Conservation (phyloP, 179 eudicot genomes). For the Drosera spatulata region DNA sequence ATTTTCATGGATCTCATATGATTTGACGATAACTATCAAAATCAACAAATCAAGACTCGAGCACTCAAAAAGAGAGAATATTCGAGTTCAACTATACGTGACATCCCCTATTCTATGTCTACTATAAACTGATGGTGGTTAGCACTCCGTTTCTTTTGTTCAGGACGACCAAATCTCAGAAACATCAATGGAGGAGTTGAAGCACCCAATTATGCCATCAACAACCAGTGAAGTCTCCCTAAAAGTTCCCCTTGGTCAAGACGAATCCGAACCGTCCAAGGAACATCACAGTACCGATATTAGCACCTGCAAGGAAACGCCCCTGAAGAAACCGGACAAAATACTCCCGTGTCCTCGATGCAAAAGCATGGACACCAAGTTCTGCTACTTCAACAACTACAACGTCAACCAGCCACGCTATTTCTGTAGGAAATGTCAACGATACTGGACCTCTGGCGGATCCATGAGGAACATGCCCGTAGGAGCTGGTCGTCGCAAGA, state of each 20-base stretch:
- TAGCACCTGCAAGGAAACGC: constrained; percentile 22
- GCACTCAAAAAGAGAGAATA: no score
- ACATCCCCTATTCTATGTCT: no score
- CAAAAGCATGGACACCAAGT: constrained; percentile 60
- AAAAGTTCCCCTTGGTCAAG: constrained; percentile 10
- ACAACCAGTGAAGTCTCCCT: constrained; percentile 13
- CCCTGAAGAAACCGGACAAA: constrained; percentile 49
- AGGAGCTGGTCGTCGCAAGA: constrained; percentile 60
- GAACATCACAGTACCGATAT: constrained; percentile 16
- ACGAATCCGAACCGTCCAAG: constrained; percentile 10
- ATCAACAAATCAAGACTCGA: no score
- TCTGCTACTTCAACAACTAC: constrained; percentile 71
- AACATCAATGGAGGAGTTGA: constrained; percentile 9
- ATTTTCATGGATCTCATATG: no score
- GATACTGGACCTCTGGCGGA: constrained; percentile 75
- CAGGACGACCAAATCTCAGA: constrained; percentile 21
- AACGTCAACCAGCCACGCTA: constrained; percentile 63
- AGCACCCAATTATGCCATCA: constrained; percentile 13
- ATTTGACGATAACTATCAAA: no score
- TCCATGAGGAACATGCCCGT: constrained; percentile 62
- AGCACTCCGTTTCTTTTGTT: background rate
- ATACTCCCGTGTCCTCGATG: constrained; percentile 63
- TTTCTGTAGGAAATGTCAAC: constrained; percentile 58
- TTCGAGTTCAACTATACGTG: no score
- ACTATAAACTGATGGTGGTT: background rate